Conservation (phyloP, 176 grass and related monocot species). For the Thinopyrum elongatum region DNA sequence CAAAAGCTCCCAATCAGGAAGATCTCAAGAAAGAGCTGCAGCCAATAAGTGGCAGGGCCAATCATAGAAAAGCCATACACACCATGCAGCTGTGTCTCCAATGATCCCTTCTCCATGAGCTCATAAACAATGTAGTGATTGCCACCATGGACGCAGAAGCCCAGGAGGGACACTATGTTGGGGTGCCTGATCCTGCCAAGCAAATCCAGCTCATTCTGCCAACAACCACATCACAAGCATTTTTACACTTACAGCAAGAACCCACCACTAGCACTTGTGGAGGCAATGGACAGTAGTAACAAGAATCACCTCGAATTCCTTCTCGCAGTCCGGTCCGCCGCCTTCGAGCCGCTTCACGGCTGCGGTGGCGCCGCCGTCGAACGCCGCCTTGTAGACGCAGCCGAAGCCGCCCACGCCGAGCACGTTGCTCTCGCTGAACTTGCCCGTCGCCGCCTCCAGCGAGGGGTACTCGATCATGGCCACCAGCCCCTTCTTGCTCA, state of each 20-base stretch:
- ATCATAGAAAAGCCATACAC: constrained; percentile 32
- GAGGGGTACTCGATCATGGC: constrained; percentile 70
- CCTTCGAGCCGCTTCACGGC: constrained; percentile 78
- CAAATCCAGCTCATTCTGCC: constrained; percentile 95
- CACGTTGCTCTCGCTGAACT: constrained; percentile 73
- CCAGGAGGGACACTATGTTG: constrained; percentile 89
- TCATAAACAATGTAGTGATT: constrained; percentile 84
- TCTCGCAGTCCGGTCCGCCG: constrained; percentile 59
- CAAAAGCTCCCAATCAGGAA: constrained; percentile 37
- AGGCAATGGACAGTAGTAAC: neutral
- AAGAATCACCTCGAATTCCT: constrained; percentile 77
- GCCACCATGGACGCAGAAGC: constrained; percentile 76
- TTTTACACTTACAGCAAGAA: neutral
- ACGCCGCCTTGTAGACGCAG: constrained; percentile 72
- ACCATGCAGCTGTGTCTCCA: constrained; percentile 94
- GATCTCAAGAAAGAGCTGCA: constrained; percentile 52
- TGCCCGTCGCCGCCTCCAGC: constrained; percentile 65
- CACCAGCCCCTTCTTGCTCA: constrained; percentile 62
- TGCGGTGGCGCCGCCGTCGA: constrained; percentile 53
- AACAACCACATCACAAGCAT: constrained; percentile 28
- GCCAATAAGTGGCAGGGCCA: constrained; percentile 36
- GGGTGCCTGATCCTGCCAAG: constrained; percentile 91
- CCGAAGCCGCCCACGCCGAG: constrained; percentile 83
- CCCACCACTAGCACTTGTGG: neutral
- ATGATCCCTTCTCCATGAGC: constrained; percentile 93